Percentiles rank a stretch among this genome's conserved stretches.
phyloP scores from a whole-genome alignment of 345 rosid species.

The Hevea brasiliensis region DNA sequence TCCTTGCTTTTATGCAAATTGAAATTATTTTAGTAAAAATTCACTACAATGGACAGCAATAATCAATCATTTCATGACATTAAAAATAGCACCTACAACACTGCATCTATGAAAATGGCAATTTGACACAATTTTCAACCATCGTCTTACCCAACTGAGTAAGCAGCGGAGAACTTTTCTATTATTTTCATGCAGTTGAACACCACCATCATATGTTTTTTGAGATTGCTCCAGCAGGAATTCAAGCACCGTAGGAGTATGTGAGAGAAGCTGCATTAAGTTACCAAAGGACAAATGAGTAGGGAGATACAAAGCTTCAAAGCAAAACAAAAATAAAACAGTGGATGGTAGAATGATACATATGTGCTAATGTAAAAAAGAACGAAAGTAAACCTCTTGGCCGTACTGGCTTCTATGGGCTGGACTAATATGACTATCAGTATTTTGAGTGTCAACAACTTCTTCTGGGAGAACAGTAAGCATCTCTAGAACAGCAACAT shows the following conservation, averaged over 20 bases:
- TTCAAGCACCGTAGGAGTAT: slow-evolving; percentile 79
- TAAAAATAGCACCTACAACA: not conserved
- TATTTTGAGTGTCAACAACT: slow-evolving; percentile 59
- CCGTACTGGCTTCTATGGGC: slow-evolving; percentile 58
- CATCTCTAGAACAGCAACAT: slow-evolving; percentile 84
- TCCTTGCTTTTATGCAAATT: not conserved
- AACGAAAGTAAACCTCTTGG: slow-evolving; percentile 51
- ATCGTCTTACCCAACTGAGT: slow-evolving; percentile 85
- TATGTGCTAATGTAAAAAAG: not conserved
- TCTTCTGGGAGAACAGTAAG: slow-evolving; percentile 96
- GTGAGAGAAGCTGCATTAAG: slow-evolving; percentile 67
- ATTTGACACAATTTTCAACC: slow-evolving; percentile 5
- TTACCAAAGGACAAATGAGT: slow-evolving; percentile 13
- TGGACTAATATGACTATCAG: slow-evolving; percentile 52
- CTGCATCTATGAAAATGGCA: too few species aligned
- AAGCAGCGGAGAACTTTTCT: slow-evolving; percentile 87
- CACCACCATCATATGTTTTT: slow-evolving; percentile 45
- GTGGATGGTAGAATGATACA: not conserved
- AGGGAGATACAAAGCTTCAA: slow-evolving; percentile 1
- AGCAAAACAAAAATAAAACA: slow-evolving; percentile 11
- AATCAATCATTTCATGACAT: not conserved
- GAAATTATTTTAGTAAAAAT: not conserved
- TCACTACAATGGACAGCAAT: not conserved
- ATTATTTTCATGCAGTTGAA: slow-evolving; percentile 59
- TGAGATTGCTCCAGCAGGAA: slow-evolving; percentile 86